Conservation (phyloP, 352 stramenopile genomes). For the Blastocystis sp. region DNA sequence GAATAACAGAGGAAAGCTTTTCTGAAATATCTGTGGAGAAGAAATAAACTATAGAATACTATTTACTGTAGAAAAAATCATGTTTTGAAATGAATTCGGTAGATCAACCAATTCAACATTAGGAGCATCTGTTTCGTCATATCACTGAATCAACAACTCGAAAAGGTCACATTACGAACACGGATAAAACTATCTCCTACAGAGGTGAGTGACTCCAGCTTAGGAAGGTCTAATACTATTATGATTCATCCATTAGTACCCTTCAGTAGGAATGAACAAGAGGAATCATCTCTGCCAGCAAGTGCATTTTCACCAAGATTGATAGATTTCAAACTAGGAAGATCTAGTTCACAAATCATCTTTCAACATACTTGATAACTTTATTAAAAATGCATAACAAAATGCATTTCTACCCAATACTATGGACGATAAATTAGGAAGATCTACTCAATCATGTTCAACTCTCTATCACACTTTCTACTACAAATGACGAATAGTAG, state of each 20-base stretch:
- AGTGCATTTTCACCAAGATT: neutral
- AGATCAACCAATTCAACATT: no score
- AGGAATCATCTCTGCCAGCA: neutral
- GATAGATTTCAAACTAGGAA: neutral
- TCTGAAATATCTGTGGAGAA: no score
- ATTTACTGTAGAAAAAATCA: no score
- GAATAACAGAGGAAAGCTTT: no score
- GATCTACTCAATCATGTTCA: neutral
- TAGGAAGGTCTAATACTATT: neutral
- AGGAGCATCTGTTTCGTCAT: no score
- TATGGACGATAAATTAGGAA: neutral
- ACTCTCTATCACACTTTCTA: neutral
- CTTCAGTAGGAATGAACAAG: neutral
- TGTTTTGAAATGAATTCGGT: no score
- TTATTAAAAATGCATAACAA: neutral
- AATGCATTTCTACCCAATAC: neutral
- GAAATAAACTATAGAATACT: no score
- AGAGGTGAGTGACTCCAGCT: neutral
- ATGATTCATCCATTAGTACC: neutral
- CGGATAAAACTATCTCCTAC: neutral
- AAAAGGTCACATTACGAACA: neutral
- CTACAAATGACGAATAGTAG: neutral
- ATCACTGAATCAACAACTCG: neutral
- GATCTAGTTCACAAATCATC: neutral
- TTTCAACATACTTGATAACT: neutral